phyloP scores from a whole-genome alignment of 2,329 filamentous ascomycete species.

The Beauveria rudraprayagi region DNA sequence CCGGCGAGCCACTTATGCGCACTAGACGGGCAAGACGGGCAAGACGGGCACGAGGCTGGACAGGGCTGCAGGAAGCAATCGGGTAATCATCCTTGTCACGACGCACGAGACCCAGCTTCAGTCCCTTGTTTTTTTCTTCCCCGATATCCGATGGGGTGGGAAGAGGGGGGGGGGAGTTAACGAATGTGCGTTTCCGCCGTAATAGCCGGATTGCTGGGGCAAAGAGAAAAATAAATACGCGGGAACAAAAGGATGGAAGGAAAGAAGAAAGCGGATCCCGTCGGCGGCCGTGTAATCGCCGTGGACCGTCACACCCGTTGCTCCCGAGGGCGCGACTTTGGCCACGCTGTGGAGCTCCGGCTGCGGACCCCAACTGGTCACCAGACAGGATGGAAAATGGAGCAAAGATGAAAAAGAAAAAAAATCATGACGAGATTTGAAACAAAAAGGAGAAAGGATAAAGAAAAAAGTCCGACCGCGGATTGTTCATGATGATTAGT shows the following conservation, averaged over 20 bases:
- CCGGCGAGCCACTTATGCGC: not conserved
- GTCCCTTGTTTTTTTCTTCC: not conserved
- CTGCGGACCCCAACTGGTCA: not conserved
- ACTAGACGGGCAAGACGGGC: not conserved
- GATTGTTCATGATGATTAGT: no score
- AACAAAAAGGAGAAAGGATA: no score
- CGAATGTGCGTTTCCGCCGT: not conserved
- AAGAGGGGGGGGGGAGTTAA: no score
- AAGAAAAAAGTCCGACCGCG: no score
- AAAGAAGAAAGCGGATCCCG: not conserved
- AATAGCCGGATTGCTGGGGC: not conserved
- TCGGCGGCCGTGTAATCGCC: not conserved
- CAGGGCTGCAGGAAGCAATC: constrained; percentile 10
- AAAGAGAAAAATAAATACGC: not conserved
- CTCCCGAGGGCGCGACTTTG: not conserved
- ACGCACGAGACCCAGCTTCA: not conserved
- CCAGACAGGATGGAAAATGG: no score
- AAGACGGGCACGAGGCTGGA: not conserved
- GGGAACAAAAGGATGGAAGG: not conserved
- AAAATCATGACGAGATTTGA: no score
- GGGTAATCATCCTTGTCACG: not conserved
- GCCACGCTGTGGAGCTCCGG: not conserved
- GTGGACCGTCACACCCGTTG: not conserved
- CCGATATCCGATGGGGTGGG: not conserved
- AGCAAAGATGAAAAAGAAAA: no score